These are phyloP conservation scores for Kluyveromyces sp. DNA, from an alignment of 1,139 yeast species.

Conservation along the genomic window DNA sequence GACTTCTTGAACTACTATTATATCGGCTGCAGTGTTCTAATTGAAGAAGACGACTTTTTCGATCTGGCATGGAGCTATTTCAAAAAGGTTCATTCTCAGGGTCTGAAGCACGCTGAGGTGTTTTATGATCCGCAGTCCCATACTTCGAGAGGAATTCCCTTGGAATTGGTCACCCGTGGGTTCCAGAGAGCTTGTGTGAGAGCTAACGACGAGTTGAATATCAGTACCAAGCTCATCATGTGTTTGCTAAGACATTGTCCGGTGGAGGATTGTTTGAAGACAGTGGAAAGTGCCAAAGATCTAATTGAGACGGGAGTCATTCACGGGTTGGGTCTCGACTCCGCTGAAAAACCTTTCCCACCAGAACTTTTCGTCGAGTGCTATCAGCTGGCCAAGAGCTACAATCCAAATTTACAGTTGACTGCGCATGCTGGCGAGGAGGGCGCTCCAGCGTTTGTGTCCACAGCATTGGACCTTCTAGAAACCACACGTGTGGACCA, in stretches of 20 bases:
- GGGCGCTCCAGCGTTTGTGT: slow-evolving; percentile 62
- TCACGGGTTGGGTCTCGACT: slow-evolving; percentile 70
- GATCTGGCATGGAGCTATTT: slow-evolving; percentile 74
- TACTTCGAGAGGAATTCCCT: slow-evolving; percentile 53
- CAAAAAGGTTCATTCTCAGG: slow-evolving; percentile 52
- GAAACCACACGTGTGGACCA: slow-evolving; percentile 69
- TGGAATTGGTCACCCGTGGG: slow-evolving; percentile 57
- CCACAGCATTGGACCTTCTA: slow-evolving; percentile 49
- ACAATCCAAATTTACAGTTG: slow-evolving; percentile 46
- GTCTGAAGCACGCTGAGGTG: slow-evolving; percentile 59
- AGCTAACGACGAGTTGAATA: slow-evolving; percentile 52
- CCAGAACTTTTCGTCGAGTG: slow-evolving; percentile 61
- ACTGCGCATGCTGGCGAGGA: slow-evolving; percentile 91
- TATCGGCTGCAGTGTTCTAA: slow-evolving; percentile 67
- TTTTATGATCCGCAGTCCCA: slow-evolving; percentile 86
- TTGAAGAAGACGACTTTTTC: slow-evolving; percentile 59
- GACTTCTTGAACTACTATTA: slow-evolving; percentile 74
- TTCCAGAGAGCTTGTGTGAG: slow-evolving; percentile 55
- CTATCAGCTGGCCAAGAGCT: slow-evolving; percentile 41
- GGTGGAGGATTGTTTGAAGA: slow-evolving; percentile 46
- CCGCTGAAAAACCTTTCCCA: slow-evolving; percentile 69
- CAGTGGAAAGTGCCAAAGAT: slow-evolving; percentile 46
- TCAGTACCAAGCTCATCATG: slow-evolving; percentile 67
- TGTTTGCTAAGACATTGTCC: slow-evolving; percentile 72
- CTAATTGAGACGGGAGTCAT: slow-evolving; percentile 50